Evolutionary conservation across 2,329 filamentous ascomycete genomes (phyloP).

Genomic region (Colletotrichum gigasporum): DNA sequence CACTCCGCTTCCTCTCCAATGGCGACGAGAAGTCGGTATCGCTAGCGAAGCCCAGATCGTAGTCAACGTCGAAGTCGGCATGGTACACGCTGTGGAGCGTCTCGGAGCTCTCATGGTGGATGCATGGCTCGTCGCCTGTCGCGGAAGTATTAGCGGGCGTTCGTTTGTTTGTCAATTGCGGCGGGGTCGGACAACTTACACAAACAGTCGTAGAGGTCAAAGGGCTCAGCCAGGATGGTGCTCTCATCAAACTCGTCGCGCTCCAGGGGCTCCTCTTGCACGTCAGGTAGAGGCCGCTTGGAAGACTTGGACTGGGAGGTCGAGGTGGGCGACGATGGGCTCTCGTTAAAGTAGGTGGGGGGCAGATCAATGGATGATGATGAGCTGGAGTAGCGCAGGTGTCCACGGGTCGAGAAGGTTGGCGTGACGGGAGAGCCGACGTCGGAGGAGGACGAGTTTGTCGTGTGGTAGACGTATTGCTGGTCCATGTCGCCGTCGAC

Average conservation of each 20-base stretch:
- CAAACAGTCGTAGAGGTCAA: conserved; percentile 72
- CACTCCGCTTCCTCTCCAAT: conserved; percentile 63
- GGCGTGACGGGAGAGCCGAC: conserved; percentile 76
- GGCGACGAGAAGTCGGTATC: conserved; percentile 65
- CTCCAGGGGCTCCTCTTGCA: conserved; percentile 84
- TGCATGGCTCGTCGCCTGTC: conserved; percentile 71
- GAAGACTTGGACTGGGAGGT: conserved; percentile 56
- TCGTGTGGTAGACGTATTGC: conserved; percentile 53
- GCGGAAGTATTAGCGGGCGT: conserved; percentile 31
- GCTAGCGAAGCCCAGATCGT: conserved; percentile 73
- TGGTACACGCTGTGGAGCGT: conserved; percentile 51
- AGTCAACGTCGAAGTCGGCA: conserved; percentile 62
- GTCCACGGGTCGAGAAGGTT: conserved; percentile 72
- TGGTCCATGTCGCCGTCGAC: conserved; percentile 45
- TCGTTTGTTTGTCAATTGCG: background rate
- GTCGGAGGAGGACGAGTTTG: conserved; percentile 71
- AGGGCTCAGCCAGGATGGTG: conserved; percentile 53
- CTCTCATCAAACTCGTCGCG: conserved; percentile 64
- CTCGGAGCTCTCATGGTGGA: conserved; percentile 60
- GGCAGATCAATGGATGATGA: conserved; percentile 79
- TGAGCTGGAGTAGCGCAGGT: conserved; percentile 76
- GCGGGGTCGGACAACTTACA: conserved; percentile 68
- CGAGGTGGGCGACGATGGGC: conserved; percentile 62
- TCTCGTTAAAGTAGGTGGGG: conserved; percentile 55
- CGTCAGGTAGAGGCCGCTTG: conserved; percentile 79